A percentile compares a stretch with the other conserved stretches of the same genome.
Conservation (phyloP, 352 stramenopile species). For the Phytophthora tubulina region DNA sequence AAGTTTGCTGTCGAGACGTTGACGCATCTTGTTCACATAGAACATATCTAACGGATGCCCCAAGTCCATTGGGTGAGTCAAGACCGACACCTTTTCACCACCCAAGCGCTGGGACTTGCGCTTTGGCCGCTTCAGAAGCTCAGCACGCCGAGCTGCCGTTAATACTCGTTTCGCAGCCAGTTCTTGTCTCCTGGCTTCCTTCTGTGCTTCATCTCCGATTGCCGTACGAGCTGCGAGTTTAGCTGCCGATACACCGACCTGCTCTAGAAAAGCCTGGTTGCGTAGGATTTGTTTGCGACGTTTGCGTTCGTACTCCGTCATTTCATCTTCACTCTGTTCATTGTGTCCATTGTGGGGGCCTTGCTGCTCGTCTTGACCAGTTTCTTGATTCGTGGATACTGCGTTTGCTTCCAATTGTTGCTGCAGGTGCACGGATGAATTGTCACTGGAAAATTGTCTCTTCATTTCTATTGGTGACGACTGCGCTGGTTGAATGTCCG, state of each 20-base stretch:
- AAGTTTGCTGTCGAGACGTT: not conserved
- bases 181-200: slow-evolving; percentile 17
- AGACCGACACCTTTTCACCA: not conserved
- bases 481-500: too few species aligned
- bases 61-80: not conserved
- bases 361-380: not conserved
- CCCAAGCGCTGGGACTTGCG: slow-evolving; percentile 64
- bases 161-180: slow-evolving; percentile 20
- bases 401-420: not conserved
- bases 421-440: not conserved
- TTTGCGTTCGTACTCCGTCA: slow-evolving; percentile 77
- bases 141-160: not conserved
- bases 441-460: not conserved
- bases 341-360: not conserved
- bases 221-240: slow-evolving; percentile 66
- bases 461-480: too few species aligned
- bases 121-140: slow-evolving; percentile 21
- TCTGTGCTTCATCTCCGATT: slow-evolving; percentile 18
- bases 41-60: slow-evolving; percentile 19
- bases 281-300: slow-evolving; percentile 77
- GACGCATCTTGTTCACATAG: not conserved
- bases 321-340: not conserved
- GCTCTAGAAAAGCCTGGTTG: slow-evolving; percentile 75
- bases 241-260: slow-evolving; percentile 68
- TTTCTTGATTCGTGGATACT: not conserved